Percentiles rank a stretch among this genome's conserved stretches.
phyloP scores from a whole-genome alignment of 768 basidiomycete species.

The Nidula microcarpa region DNA sequence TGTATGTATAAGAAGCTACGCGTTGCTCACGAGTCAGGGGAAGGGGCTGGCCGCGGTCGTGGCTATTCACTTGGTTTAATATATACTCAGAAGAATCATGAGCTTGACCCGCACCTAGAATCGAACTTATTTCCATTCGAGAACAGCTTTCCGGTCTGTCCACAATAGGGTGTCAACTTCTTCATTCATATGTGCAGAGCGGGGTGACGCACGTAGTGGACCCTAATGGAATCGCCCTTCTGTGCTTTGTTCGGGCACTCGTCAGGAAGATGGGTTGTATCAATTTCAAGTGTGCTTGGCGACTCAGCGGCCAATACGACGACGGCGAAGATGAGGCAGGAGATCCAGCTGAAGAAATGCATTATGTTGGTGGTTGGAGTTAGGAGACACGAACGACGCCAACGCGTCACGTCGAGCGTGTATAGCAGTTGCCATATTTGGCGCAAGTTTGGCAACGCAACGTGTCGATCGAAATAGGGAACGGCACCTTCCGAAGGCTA shows the following conservation, averaged over 20 bases:
- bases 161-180: neutral
- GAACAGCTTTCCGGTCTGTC: conserved; percentile 78
- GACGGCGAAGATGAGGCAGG: conserved; percentile 42
- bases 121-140: conserved; percentile 83
- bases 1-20: neutral
- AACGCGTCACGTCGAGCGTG: too few relatives aligned
- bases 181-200: neutral
- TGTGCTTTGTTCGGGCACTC: conserved; percentile 51
- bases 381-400: too few relatives aligned
- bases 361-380: conserved; percentile 28
- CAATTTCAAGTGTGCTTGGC: conserved; percentile 57
- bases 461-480: too few relatives aligned
- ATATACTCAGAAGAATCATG: conserved; percentile 9
- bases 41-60: conserved; percentile 72
- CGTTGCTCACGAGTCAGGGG: conserved; percentile 65
- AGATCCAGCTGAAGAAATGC: conserved; percentile 48
- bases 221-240: conserved; percentile 62
- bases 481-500: neutral
- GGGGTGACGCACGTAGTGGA: conserved; percentile 65
- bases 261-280: conserved; percentile 57
- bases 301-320: conserved; percentile 39
- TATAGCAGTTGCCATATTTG: too few relatives aligned
- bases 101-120: conserved; percentile 52
- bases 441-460: too few relatives aligned
- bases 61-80: conserved; percentile 29